phyloP scores from a whole-genome alignment of 2,329 filamentous ascomycete genomes.

The Cadophora gregata region DNA sequence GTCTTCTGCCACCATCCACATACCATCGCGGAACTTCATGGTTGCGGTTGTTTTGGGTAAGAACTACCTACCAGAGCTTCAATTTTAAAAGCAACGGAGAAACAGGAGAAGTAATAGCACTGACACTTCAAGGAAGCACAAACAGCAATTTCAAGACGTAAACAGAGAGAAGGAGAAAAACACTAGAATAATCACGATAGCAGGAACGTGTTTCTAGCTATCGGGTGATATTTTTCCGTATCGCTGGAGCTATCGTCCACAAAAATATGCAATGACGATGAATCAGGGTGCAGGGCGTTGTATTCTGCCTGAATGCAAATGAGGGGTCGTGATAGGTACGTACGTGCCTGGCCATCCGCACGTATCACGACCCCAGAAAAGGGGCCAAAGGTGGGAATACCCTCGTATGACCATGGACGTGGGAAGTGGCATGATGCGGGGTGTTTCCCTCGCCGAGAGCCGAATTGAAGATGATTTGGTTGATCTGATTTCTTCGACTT shows the following conservation, averaged over 20 bases:
- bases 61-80: not conserved
- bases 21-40: constrained; percentile 69
- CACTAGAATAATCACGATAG: not conserved
- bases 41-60: constrained; percentile 17
- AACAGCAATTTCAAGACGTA: not conserved
- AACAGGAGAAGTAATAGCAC: not conserved
- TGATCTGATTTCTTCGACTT: not conserved
- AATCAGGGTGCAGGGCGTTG: constrained; percentile 9
- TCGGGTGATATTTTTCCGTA: constrained; percentile 8
- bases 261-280: constrained; percentile 14
- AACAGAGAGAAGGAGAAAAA: not conserved
- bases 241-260: constrained; percentile 5
- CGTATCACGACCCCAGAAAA: constrained; percentile 1
- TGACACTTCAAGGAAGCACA: not conserved
- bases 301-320: constrained; percentile 15
- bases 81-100: not conserved
- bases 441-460: constrained; percentile 10
- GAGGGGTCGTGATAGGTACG: constrained; percentile 11
- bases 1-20: constrained; percentile 69
- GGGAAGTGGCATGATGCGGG: constrained; percentile 27
- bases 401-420: constrained; percentile 23
- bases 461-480: not conserved
- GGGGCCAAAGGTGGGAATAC: constrained; percentile 12
- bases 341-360: not conserved
- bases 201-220: constrained; percentile 13